Evolutionary conservation across 352 stramenopile genomes (phyloP).

Genomic region (Bremia lactucae): DNA sequence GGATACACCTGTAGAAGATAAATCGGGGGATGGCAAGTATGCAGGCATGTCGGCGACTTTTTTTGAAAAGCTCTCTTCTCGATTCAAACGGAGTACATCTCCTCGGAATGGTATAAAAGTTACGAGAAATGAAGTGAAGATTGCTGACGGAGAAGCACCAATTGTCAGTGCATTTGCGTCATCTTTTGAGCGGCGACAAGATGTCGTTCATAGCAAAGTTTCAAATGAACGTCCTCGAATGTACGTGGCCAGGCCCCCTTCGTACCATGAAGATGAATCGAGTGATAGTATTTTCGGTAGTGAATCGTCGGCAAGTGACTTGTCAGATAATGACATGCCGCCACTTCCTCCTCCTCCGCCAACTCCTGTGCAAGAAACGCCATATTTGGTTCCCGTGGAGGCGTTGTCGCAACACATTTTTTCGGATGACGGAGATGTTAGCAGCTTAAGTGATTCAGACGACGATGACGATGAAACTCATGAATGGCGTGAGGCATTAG

Average conservation of each 20-base stretch:
- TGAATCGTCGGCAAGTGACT: conserved; percentile 41
- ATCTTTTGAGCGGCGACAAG: conserved; percentile 14
- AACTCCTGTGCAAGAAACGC: conserved; percentile 9
- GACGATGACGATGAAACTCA: conserved; percentile 14
- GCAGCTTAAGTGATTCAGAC: conserved; percentile 35
- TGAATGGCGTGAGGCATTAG: background rate
- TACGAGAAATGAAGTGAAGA: conserved; percentile 16
- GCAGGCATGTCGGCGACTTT: conserved; percentile 55
- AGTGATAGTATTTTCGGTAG: conserved; percentile 83
- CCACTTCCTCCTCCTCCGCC: conserved; percentile 37
- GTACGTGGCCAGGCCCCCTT: conserved; percentile 60
- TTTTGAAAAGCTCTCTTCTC: conserved; percentile 75
- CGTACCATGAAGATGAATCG: conserved; percentile 67
- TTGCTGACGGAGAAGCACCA: conserved; percentile 5
- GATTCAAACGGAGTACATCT: conserved; percentile 66
- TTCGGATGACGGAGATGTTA: conserved; percentile 39
- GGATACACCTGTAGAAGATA: conserved; percentile 26
- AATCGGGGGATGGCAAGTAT: conserved; percentile 16
- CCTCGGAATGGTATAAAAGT: conserved; percentile 21
- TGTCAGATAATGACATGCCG: conserved; percentile 37
- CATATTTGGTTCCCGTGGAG: conserved; percentile 8
- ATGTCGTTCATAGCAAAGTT: conserved; percentile 27
- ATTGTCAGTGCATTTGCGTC: conserved; percentile 16
- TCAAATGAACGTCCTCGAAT: conserved; percentile 60
- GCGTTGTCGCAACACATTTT: conserved; percentile 21